Conservation (phyloP, 2,329 filamentous ascomycete genomes). For the Aspergillus sp. region DNA sequence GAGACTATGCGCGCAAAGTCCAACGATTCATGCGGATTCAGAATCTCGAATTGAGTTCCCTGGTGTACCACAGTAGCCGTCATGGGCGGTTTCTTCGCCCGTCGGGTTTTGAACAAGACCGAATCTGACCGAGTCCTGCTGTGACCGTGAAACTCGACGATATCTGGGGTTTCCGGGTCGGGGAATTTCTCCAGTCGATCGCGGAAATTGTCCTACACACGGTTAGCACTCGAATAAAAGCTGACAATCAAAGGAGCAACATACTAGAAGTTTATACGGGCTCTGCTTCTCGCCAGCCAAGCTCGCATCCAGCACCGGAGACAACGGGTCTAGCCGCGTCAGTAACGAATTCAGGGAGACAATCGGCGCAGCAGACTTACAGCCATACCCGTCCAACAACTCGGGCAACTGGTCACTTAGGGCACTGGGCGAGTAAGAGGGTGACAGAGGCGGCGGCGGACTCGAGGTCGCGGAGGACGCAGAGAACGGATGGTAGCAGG, state of each 20-base stretch:
- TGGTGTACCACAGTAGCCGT: conserved; percentile 32
- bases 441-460: conserved; percentile 38
- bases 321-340: conserved; percentile 9
- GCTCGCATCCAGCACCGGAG: conserved; percentile 12
- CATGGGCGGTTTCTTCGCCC: conserved; percentile 17
- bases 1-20: conserved; percentile 37
- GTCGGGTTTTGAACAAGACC: conserved; percentile 24
- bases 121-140: conserved; percentile 27
- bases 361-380: conserved; percentile 15
- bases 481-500: conserved; percentile 21
- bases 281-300: conserved; percentile 5
- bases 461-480: conserved; percentile 26
- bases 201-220: conserved; percentile 32
- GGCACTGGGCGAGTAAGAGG: conserved; percentile 37
- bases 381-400: conserved; percentile 21
- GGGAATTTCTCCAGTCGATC: conserved; percentile 26
- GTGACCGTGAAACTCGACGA: conserved; percentile 17
- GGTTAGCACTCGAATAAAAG: neutral
- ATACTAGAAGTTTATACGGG: conserved; percentile 20
- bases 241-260: neutral
- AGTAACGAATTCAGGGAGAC: neutral
- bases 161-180: conserved; percentile 20
- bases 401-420: conserved; percentile 32
- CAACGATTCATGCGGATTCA: conserved; percentile 39
- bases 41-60: conserved; percentile 38